phyloP scores from a whole-genome alignment of 108 stramenopile species.

The Pseudonitzschia pungens region DNA sequence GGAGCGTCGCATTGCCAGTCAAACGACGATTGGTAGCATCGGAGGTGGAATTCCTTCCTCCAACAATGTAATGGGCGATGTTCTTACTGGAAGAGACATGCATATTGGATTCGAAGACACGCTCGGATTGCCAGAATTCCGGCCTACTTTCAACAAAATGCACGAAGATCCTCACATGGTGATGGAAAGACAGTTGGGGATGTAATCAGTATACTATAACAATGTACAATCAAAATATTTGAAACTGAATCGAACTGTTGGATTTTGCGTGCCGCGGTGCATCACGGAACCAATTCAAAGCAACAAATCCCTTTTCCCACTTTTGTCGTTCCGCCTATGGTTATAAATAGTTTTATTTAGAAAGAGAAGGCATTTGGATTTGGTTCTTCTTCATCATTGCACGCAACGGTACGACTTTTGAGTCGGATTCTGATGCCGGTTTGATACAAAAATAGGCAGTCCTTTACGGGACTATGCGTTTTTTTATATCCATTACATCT shows the following conservation, averaged over 20 bases:
- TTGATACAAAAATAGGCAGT: no score
- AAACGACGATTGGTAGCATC: constrained; percentile 43
- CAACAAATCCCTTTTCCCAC: no score
- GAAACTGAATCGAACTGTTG: neutral
- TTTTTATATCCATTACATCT: no score
- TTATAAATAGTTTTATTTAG: no score
- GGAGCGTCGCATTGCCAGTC: constrained; percentile 66
- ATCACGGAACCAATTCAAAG: neutral
- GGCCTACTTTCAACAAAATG: constrained; percentile 38
- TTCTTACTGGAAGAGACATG: constrained; percentile 71
- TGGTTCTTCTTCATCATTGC: no score
- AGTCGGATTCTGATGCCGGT: no score
- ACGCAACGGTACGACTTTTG: no score
- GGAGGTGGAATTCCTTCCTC: constrained; percentile 50
- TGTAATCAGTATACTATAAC: constrained; percentile 32
- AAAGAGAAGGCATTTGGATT: no score
- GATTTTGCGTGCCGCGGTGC: neutral
- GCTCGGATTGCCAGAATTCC: constrained; percentile 59
- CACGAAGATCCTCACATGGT: constrained; percentile 53
- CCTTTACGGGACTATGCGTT: no score
- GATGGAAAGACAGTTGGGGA: constrained; percentile 79
- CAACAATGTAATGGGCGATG: constrained; percentile 69
- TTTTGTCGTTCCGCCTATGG: no score
- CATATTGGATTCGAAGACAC: constrained; percentile 76
- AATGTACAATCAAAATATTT: neutral